These are phyloP conservation scores for Parascedosporium putredinis DNA, from an alignment of 2,329 filamentous ascomycete genomes.

Conservation along the genomic window DNA sequence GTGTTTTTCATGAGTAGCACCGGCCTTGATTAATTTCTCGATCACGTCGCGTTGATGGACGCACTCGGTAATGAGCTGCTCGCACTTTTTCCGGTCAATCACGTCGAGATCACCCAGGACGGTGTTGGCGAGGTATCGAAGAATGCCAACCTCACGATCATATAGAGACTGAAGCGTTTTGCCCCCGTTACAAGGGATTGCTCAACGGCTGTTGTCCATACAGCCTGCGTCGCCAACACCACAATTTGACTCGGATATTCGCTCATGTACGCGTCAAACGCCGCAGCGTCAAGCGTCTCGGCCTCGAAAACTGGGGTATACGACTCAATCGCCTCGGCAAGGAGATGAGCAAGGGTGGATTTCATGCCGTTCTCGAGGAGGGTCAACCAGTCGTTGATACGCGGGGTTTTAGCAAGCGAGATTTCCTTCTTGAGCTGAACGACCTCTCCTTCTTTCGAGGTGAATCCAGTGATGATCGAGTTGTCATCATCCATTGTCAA, in stretches of 20 bases:
- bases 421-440: conserved; percentile 85
- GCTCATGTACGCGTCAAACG: conserved; percentile 70
- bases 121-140: conserved; percentile 76
- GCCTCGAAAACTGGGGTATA: conserved; percentile 71
- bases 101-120: conserved; percentile 83
- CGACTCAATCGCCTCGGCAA: conserved; percentile 74
- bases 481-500: conserved; percentile 88
- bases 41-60: conserved; percentile 95
- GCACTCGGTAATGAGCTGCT: conserved; percentile 97
- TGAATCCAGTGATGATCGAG: conserved; percentile 79
- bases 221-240: conserved; percentile 84
- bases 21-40: conserved; percentile 68
- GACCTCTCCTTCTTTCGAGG: conserved; percentile 87
- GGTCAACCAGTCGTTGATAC: conserved; percentile 98
- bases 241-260: conserved; percentile 89
- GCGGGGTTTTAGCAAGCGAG: conserved; percentile 82
- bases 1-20: conserved; percentile 66
- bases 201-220: conserved; percentile 85
- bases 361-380: conserved; percentile 92
- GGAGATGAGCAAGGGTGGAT: conserved; percentile 76
- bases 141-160: conserved; percentile 72
- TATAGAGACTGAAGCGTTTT: conserved; percentile 58
- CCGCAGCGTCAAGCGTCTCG: conserved; percentile 55
- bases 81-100: conserved; percentile 88
- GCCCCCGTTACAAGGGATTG: conserved; percentile 64